These are phyloP conservation scores for Oenanthe javanica DNA, from an alignment of 140 eudicot genomes.

Conservation along the genomic window DNA sequence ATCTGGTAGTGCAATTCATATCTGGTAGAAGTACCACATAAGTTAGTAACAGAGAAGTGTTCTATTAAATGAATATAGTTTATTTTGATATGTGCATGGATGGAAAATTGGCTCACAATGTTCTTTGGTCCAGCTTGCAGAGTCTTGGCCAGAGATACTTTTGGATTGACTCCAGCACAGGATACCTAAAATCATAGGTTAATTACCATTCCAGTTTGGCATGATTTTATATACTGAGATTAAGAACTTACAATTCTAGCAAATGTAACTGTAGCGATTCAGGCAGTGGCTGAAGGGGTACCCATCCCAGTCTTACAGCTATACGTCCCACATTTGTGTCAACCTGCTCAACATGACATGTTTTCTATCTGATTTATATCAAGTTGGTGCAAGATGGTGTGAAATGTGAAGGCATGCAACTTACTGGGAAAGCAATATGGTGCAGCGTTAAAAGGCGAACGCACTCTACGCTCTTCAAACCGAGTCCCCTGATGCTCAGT, in stretches of 20 bases:
- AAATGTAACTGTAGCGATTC: conserved; percentile 97
- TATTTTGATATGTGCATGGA: background rate
- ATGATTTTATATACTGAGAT: background rate
- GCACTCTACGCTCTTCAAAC: conserved; percentile 93
- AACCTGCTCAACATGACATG: conserved; percentile 43
- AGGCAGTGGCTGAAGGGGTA: conserved; percentile 94
- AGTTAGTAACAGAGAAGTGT: background rate
- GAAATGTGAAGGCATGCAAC: conserved; percentile 16
- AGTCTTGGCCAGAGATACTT: conserved; percentile 93
- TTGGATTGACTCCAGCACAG: conserved; percentile 80
- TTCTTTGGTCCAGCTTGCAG: conserved; percentile 97
- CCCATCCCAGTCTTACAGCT: conserved; percentile 99
- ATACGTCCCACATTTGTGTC: conserved; percentile 98
- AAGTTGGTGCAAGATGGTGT: conserved; percentile 4
- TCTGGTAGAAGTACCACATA: conserved; percentile 32
- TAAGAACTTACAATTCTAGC: conserved; percentile 66
- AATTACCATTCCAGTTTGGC: background rate
- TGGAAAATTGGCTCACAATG: conserved; percentile 45
- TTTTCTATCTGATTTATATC: conserved; percentile 5
- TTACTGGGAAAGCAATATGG: conserved; percentile 98
- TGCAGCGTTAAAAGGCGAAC: conserved; percentile 93
- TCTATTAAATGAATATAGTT: background rate
- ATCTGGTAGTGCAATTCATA: conserved; percentile 93
- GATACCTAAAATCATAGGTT: conserved; percentile 54
- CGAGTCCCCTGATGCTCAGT: conserved; percentile 81